These are phyloP conservation scores for Tolypocladium guangdongense DNA, from an alignment of 2,329 filamentous ascomycete species.

Conservation along the genomic window DNA sequence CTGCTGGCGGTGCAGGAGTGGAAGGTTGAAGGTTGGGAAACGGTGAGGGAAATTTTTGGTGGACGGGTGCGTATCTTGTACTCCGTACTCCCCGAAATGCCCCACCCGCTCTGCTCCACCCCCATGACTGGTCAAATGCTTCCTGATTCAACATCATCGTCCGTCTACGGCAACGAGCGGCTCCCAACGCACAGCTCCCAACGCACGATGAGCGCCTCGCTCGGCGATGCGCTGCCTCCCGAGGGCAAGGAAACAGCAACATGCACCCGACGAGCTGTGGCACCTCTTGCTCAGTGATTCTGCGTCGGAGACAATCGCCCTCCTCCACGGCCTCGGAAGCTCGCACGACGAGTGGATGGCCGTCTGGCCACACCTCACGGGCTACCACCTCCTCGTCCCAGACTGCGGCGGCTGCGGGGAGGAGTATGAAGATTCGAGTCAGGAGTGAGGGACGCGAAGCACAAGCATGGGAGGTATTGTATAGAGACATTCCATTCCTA, in stretches of 20 bases:
- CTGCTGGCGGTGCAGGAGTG: neutral
- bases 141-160: too few species aligned
- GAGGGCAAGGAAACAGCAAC: neutral
- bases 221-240: neutral
- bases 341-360: slow-evolving; percentile 22
- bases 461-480: neutral
- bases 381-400: slow-evolving; percentile 27
- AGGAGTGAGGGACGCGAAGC: neutral
- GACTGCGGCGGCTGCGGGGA: too few species aligned
- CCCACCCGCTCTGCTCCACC: neutral
- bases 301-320: slow-evolving; percentile 16
- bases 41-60: neutral
- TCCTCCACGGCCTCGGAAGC: slow-evolving; percentile 20
- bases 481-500: neutral
- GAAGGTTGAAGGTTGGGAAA: neutral
- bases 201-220: neutral
- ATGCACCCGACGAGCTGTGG: slow-evolving; percentile 11
- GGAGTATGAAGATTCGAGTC: slow-evolving; percentile 10
- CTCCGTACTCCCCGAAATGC: neutral
- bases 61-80: neutral
- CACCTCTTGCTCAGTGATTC: slow-evolving; percentile 17
- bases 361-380: slow-evolving; percentile 21
- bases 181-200: neutral
- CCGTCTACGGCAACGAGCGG: too few species aligned
- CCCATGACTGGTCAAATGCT: too few species aligned